These are phyloP conservation scores for Peronosclerospora sorghi DNA, from an alignment of 352 stramenopile species.

Conservation along the genomic window DNA sequence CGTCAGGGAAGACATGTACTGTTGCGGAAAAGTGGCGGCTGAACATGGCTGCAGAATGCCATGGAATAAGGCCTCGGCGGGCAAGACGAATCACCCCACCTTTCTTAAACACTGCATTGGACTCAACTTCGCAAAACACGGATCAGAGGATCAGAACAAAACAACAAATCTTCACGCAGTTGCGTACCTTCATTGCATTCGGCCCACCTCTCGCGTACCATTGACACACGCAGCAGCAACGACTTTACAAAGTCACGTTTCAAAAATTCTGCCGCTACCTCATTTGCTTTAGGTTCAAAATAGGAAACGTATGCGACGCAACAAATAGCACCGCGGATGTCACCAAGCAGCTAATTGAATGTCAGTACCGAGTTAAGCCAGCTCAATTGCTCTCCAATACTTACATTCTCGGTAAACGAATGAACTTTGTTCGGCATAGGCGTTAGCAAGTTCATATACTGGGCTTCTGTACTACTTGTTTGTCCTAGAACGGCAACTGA, in stretches of 20 bases:
- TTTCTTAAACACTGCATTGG: slow-evolving; percentile 21
- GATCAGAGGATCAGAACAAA: too few relatives aligned
- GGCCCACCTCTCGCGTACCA: slow-evolving; percentile 35
- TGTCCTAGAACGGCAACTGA: slow-evolving; percentile 24
- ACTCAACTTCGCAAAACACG: slow-evolving; percentile 13
- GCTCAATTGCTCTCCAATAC: neutral
- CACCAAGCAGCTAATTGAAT: slow-evolving; percentile 19
- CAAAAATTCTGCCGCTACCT: slow-evolving; percentile 34
- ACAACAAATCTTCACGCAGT: neutral
- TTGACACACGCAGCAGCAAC: slow-evolving; percentile 36
- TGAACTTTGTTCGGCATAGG: slow-evolving; percentile 6
- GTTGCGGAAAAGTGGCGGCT: slow-evolving; percentile 26
- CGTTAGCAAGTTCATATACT: slow-evolving; percentile 36
- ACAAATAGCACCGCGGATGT: slow-evolving; percentile 34
- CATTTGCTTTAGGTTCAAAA: slow-evolving; percentile 19
- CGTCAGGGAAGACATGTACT: slow-evolving; percentile 37
- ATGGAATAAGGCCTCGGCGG: slow-evolving; percentile 33
- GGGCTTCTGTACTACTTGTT: slow-evolving; percentile 7
- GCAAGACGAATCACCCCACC: slow-evolving; percentile 31
- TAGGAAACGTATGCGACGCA: slow-evolving; percentile 43
- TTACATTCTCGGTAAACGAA: slow-evolving; percentile 14
- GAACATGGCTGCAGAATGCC: slow-evolving; percentile 13
- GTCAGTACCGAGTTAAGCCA: neutral
- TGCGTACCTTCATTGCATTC: slow-evolving; percentile 26
- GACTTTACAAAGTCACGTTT: slow-evolving; percentile 67